These are phyloP conservation scores for Phylloporus rhodoxanthus DNA, from an alignment of 768 basidiomycete genomes.

Conservation along the genomic window DNA sequence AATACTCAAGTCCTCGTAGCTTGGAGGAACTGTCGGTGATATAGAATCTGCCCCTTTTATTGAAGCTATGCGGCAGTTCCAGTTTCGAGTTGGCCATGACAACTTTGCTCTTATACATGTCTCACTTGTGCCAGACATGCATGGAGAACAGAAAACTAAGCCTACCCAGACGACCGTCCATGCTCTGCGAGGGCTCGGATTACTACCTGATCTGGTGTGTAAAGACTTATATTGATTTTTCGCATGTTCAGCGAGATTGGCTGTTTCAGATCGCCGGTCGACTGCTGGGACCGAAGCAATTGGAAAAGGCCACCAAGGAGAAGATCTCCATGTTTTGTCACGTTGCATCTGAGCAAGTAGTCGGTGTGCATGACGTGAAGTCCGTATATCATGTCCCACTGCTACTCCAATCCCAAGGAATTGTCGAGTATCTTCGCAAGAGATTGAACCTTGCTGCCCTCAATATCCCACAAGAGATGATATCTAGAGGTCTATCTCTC, in stretches of 20 bases:
- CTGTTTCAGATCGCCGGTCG: constrained; percentile 82
- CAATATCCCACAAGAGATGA: constrained; percentile 49
- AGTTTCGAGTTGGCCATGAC: constrained; percentile 93
- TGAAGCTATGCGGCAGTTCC: constrained; percentile 99
- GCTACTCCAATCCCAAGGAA: constrained; percentile 87
- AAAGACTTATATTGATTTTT: not conserved
- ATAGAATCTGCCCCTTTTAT: constrained; percentile 98
- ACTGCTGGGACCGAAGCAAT: constrained; percentile 67
- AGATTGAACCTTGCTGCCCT: constrained; percentile 68
- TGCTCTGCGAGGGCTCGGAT: constrained; percentile 84
- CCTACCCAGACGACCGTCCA: constrained; percentile 97
- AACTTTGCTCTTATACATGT: constrained; percentile 98
- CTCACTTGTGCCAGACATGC: constrained; percentile 96
- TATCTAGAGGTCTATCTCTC: constrained; percentile 58
- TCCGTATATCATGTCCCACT: constrained; percentile 98
- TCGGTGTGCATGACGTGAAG: constrained; percentile 93
- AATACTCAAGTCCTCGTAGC: constrained; percentile 39
- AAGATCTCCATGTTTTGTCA: constrained; percentile 99
- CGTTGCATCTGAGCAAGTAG: constrained; percentile 80
- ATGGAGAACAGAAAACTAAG: constrained; percentile 98
- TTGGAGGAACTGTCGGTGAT: constrained; percentile 97
- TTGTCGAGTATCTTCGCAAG: constrained; percentile 75
- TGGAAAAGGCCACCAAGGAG: constrained; percentile 81
- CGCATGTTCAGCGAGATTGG: not conserved
- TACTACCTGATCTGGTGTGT: constrained; percentile 86